Conservation (phyloP, 345 rosid species). For the Xanthoceras sorbifolium region DNA sequence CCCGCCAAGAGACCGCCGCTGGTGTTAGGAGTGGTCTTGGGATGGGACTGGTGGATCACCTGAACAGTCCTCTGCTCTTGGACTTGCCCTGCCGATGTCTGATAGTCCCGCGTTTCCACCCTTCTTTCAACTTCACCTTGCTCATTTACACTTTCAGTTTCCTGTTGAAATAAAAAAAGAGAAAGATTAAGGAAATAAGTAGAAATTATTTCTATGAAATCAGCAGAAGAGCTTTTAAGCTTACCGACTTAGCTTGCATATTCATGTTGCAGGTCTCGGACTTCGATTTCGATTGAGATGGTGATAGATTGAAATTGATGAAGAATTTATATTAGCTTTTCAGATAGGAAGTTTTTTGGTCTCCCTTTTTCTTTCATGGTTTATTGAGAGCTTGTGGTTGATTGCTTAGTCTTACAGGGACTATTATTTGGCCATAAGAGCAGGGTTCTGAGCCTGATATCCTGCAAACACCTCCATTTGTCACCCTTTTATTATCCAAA, state of each 20-base stretch:
- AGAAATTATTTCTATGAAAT: neutral
- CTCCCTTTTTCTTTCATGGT: neutral
- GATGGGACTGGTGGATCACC: slow-evolving; percentile 47
- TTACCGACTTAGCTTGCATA: slow-evolving; percentile 32
- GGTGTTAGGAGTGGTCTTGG: slow-evolving; percentile 30
- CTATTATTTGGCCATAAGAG: slow-evolving; percentile 22
- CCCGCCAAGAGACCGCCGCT: slow-evolving; percentile 60
- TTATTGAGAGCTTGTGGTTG: neutral
- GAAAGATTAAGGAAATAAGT: neutral
- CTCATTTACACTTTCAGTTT: slow-evolving; percentile 22
- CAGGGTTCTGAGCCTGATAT: slow-evolving; percentile 20
- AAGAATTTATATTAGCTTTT: neutral
- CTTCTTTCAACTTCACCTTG: slow-evolving; percentile 39
- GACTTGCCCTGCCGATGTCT: slow-evolving; percentile 54
- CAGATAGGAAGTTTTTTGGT: neutral
- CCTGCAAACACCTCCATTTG: slow-evolving; percentile 27
- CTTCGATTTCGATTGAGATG: neutral
- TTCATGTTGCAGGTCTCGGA: slow-evolving; percentile 28
- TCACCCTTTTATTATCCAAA: slow-evolving; percentile 11
- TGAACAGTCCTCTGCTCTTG: slow-evolving; percentile 48
- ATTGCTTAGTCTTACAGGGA: slow-evolving; percentile 22
- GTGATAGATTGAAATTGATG: neutral
- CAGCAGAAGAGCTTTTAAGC: neutral
- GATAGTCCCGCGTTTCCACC: slow-evolving; percentile 45
- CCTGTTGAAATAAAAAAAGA: slow-evolving; percentile 30